Percentiles rank a stretch among this genome's conserved stretches.
Evolutionary conservation across 192 early-diverging fungal species (phyloP).

Genomic region (Pecoramyces ruminantium): DNA sequence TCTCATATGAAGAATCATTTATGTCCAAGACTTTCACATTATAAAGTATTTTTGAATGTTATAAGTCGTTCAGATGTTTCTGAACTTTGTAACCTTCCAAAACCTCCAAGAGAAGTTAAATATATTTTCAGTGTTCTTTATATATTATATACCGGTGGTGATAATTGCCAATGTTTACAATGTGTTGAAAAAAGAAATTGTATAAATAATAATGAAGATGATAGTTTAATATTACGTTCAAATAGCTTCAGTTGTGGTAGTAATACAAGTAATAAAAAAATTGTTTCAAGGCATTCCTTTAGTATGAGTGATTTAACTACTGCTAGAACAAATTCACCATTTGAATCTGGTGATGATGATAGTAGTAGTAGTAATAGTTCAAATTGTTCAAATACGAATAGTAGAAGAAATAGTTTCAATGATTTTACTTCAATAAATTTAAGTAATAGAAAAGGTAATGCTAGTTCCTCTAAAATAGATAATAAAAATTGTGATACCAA

Average conservation of each 20-base stretch:
- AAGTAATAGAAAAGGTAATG: not conserved
- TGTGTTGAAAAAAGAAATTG: not conserved
- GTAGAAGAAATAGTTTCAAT: not conserved
- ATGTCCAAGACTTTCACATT: not conserved
- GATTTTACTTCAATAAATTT: not conserved
- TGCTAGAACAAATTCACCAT: not conserved
- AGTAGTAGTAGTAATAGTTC: not conserved
- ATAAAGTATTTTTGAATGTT: not conserved
- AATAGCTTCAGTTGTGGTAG: not conserved
- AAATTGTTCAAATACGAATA: not conserved
- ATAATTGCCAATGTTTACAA: not conserved
- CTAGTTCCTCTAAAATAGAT: not conserved
- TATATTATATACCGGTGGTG: not conserved
- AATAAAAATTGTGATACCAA: too few species aligned
- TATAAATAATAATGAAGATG: too few species aligned
- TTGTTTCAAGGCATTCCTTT: not conserved
- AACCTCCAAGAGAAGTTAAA: not conserved
- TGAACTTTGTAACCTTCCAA: not conserved
- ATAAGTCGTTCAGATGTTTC: not conserved
- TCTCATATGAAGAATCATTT: not conserved
- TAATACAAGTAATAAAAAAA: not conserved
- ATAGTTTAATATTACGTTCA: too few species aligned
- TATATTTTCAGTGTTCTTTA: not conserved
- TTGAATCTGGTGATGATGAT: not conserved
- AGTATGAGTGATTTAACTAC: not conserved